These are phyloP conservation scores for Jatropha podagrica DNA, from an alignment of 441 rosid genomes.

Conservation along the genomic window DNA sequence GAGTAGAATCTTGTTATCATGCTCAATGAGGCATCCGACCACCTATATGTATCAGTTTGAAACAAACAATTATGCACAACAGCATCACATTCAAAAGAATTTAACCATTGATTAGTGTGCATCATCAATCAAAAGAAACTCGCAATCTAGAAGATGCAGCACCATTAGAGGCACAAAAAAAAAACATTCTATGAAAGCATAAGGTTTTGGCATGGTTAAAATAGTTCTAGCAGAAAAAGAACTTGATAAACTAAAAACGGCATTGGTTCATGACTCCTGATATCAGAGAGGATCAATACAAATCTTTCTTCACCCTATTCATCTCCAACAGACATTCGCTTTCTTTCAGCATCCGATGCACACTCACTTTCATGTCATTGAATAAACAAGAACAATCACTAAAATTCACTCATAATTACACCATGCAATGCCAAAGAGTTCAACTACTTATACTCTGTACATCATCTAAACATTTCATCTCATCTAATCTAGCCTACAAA, in stretches of 20 bases:
- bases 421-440: neutral
- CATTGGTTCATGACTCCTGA: neutral
- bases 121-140: neutral
- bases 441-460: slow-evolving; percentile 2
- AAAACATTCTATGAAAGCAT: neutral
- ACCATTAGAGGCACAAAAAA: neutral
- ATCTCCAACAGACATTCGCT: neutral
- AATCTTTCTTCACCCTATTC: neutral
- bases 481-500: neutral
- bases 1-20: slow-evolving; percentile 78
- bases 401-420: neutral
- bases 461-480: neutral
- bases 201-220: neutral
- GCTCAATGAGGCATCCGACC: slow-evolving; percentile 93
- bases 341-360: neutral
- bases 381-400: neutral
- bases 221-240: neutral
- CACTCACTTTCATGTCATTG: neutral
- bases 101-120: neutral
- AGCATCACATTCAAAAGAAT: slow-evolving; percentile 5
- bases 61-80: slow-evolving; percentile 18
- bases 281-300: neutral
- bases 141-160: neutral
- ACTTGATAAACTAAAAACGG: neutral
- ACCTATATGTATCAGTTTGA: slow-evolving; percentile 47